A percentile compares a stretch with the other conserved stretches of the same genome.
Conservation (phyloP, 225 moss, liverwort and hornwort species). For the Ulota crispa region DNA sequence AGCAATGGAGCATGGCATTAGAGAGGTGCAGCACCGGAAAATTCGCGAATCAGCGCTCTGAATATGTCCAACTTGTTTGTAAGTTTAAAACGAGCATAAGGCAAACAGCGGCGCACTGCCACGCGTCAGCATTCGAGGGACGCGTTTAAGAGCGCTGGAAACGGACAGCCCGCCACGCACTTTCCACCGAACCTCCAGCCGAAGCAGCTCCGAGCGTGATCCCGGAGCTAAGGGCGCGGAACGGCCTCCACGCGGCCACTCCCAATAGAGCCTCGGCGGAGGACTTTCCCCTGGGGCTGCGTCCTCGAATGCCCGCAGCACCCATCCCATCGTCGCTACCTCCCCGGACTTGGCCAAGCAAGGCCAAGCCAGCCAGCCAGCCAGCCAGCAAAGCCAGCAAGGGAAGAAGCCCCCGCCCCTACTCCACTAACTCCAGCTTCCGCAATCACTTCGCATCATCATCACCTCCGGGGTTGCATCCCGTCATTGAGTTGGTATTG, state of each 20-base stretch:
- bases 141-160: neutral
- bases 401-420: neutral
- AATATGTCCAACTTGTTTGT: neutral
- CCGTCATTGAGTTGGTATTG: neutral
- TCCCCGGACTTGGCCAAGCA: neutral
- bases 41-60: neutral
- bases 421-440: neutral
- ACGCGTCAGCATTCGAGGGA: neutral
- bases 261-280: neutral
- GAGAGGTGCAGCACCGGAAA: neutral
- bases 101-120: neutral
- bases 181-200: accelerated
- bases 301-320: neutral
- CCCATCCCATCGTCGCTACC: slow-evolving; percentile 7
- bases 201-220: accelerated
- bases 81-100: neutral
- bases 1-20: neutral
- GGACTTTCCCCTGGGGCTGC: neutral
- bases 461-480: neutral
- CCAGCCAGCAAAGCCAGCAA: neutral
- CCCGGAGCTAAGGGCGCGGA: neutral
- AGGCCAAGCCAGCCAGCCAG: neutral
- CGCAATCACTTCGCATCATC: neutral
- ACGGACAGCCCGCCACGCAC: slow-evolving; percentile 27
- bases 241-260: slow-evolving; percentile 20